Percentiles rank a stretch among this genome's conserved stretches.
Evolutionary conservation across 768 basidiomycete species (phyloP).

Genomic region (Mycena alexandri): DNA sequence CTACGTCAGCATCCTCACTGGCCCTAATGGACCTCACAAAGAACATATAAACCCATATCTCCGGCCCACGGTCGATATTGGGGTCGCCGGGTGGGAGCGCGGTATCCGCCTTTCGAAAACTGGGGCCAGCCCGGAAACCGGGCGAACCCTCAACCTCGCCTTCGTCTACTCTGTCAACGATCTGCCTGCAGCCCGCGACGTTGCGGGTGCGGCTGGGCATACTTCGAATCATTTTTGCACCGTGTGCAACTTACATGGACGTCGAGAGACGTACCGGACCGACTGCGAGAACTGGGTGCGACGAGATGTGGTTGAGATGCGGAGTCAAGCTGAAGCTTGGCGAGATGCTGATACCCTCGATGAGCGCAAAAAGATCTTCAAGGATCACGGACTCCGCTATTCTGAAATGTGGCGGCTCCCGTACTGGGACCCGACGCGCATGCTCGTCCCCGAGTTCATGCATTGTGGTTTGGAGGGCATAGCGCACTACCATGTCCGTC

Average conservation of each 20-base stretch:
- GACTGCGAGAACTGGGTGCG: constrained; percentile 24
- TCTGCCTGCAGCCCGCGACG: constrained; percentile 42
- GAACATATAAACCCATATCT: constrained; percentile 16
- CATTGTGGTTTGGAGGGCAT: no score
- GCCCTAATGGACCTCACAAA: not conserved
- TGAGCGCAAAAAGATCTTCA: constrained; percentile 13
- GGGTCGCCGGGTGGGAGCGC: constrained; percentile 6
- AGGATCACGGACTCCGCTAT: constrained; percentile 37
- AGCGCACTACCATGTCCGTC: no score
- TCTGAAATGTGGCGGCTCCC: constrained; percentile 42
- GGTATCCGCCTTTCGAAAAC: constrained; percentile 2
- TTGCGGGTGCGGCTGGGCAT: constrained; percentile 34
- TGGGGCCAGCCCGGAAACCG: no score
- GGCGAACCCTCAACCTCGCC: not conserved
- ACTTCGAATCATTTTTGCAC: constrained; percentile 43
- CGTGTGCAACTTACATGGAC: constrained; percentile 38
- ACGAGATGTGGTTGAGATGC: constrained; percentile 3
- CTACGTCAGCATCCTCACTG: constrained; percentile 11
- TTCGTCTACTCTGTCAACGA: constrained; percentile 35
- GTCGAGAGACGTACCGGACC: constrained; percentile 11
- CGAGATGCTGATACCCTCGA: constrained; percentile 18
- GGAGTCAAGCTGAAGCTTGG: constrained; percentile 31
- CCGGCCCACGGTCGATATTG: constrained; percentile 7
- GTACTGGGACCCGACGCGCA: constrained; percentile 44
- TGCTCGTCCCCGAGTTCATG: no score